Percentiles rank a stretch among this genome's conserved stretches.
phyloP scores from a whole-genome alignment of 2,329 filamentous ascomycete genomes.

The Colletotrichum horii region DNA sequence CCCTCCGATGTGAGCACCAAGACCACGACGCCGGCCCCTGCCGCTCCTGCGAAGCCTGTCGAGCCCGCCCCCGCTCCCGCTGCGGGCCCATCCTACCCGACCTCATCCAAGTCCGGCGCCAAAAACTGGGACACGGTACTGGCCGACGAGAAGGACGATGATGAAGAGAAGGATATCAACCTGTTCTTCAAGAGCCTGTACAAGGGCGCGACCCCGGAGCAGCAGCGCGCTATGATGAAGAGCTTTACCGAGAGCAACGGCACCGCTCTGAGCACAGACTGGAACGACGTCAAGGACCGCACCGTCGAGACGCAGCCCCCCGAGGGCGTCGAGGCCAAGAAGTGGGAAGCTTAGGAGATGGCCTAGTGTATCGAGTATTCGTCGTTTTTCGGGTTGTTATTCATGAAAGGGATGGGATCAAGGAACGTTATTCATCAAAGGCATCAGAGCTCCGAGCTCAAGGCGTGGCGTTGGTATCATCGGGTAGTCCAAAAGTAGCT shows the following conservation, averaged over 20 bases:
- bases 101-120: conserved; percentile 80
- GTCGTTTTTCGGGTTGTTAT: background rate
- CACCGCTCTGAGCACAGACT: conserved; percentile 90
- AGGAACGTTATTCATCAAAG: background rate
- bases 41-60: conserved; percentile 3
- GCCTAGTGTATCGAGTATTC: background rate
- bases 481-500: background rate
- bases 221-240: conserved; percentile 95
- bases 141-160: conserved; percentile 57
- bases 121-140: conserved; percentile 88
- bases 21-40: background rate
- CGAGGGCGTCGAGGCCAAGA: conserved; percentile 78
- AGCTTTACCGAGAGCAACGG: conserved; percentile 94
- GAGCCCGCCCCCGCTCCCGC: conserved; percentile 1
- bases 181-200: conserved; percentile 92
- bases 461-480: background rate
- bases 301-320: conserved; percentile 77
- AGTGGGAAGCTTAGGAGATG: conserved; percentile 53
- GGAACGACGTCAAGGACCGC: conserved; percentile 77
- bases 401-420: background rate
- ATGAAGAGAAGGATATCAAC: conserved; percentile 70
- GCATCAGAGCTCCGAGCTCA: background rate
- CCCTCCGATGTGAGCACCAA: conserved; percentile 1
- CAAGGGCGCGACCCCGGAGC: conserved; percentile 76
- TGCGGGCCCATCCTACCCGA: conserved; percentile 72